phyloP scores from a whole-genome alignment of 2,329 filamentous ascomycete genomes.

The Paecilomyces variotii region DNA sequence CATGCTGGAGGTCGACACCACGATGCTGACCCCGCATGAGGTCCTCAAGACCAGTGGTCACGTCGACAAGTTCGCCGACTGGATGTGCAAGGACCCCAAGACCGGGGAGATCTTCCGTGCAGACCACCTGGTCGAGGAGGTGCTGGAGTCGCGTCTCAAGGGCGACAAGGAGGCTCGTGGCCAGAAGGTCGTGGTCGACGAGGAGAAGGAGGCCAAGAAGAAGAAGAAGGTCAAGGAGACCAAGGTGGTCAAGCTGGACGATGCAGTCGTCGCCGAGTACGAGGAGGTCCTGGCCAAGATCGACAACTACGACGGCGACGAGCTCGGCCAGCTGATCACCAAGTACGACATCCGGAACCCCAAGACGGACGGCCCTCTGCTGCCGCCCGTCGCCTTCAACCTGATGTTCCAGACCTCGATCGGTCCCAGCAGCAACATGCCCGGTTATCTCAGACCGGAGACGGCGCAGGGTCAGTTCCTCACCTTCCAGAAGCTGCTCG shows the following conservation, averaged over 20 bases:
- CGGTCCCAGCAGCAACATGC: constrained; percentile 79
- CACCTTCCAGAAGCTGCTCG: constrained; percentile 91
- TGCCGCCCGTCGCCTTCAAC: constrained; percentile 85
- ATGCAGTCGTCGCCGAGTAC: constrained; percentile 79
- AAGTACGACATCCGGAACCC: constrained; percentile 92
- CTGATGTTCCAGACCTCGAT: constrained; percentile 98
- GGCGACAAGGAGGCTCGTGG: constrained; percentile 90
- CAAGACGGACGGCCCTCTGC: constrained; percentile 64
- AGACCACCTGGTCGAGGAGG: constrained; percentile 92
- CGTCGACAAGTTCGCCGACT: constrained; percentile 96
- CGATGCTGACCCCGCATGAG: constrained; percentile 83
- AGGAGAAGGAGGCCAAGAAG: constrained; percentile 77
- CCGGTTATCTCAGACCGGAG: constrained; percentile 83
- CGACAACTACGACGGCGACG: constrained; percentile 85
- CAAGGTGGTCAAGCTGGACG: constrained; percentile 76
- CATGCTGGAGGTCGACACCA: constrained; percentile 93
- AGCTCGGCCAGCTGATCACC: constrained; percentile 78
- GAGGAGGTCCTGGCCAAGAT: constrained; percentile 87
- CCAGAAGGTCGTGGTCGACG: constrained; percentile 57
- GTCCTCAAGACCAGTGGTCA: constrained; percentile 94
- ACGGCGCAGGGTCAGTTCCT: constrained; percentile 98
- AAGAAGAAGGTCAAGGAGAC: constrained; percentile 75
- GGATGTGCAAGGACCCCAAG: constrained; percentile 99
- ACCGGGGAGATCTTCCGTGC: constrained; percentile 93
- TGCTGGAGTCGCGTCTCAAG: constrained; percentile 78